Evolutionary conservation across 768 basidiomycete genomes (phyloP).

Genomic region (Lentinula aciculospora): DNA sequence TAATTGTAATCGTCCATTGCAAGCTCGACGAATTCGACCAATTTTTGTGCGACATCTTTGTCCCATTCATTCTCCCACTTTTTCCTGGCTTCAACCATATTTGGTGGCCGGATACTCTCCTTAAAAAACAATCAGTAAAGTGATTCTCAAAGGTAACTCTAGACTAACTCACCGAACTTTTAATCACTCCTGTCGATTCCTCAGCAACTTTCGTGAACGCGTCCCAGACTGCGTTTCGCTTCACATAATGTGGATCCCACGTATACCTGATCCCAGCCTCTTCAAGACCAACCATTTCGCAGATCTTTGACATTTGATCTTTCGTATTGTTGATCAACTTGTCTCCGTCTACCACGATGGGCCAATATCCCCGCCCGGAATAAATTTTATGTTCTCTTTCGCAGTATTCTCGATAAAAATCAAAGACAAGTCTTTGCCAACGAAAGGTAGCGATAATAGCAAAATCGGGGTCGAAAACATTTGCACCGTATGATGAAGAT

Average conservation of each 20-base stretch:
- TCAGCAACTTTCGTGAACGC: not conserved
- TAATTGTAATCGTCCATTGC: conserved; percentile 3
- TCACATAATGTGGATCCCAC: not conserved
- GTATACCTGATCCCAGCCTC: not conserved
- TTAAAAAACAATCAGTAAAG: not conserved
- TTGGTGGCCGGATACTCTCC: not conserved
- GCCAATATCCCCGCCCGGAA: not conserved
- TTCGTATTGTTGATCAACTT: not conserved
- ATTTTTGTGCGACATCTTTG: not conserved
- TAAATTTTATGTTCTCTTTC: not conserved
- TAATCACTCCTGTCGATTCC: conserved; percentile 4
- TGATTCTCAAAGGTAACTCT: not conserved
- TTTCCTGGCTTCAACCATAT: not conserved
- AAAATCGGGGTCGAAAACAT: conserved; percentile 2
- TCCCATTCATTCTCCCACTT: conserved; percentile 6
- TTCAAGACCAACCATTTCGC: not conserved
- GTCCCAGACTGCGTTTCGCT: not conserved
- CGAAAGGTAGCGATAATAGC: not conserved
- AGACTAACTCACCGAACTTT: not conserved
- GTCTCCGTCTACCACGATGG: conserved; percentile 7
- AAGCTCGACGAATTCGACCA: not conserved
- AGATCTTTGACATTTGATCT: conserved; percentile 2
- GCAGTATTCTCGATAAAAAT: not conserved
- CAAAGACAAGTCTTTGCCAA: not conserved
- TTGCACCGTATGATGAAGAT: not conserved